Conservation (phyloP, 495 filamentous ascomycete species). For the Rostrohypoxylon terebratum region DNA sequence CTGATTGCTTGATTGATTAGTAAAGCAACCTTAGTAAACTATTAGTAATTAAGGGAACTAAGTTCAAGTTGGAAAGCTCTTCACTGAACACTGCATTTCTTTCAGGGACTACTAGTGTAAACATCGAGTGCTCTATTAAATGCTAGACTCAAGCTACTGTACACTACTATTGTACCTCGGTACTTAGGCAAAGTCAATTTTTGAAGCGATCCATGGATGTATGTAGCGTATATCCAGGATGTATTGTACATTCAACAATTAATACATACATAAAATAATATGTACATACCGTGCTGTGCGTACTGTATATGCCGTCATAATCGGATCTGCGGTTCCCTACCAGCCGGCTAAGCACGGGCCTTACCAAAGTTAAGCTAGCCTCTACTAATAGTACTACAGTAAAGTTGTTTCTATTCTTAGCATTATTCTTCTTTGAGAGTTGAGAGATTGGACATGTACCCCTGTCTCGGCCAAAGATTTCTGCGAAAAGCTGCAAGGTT, state of each 20-base stretch:
- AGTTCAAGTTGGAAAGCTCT: not conserved
- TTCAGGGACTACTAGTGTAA: not conserved
- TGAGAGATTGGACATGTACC: not conserved
- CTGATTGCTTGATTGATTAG: not conserved
- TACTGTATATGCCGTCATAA: conserved; percentile 21
- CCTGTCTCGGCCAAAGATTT: conserved; percentile 42
- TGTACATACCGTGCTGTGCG: conserved; percentile 9
- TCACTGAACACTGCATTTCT: too few relatives aligned
- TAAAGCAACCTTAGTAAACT: not conserved
- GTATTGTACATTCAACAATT: conserved; percentile 14
- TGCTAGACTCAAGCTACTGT: not conserved
- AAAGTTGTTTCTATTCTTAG: conserved; percentile 38
- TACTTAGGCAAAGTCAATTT: not conserved
- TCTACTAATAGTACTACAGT: too few relatives aligned
- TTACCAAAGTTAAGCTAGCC: conserved; percentile 30
- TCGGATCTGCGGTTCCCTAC: conserved; percentile 24
- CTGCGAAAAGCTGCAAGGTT: conserved; percentile 26
- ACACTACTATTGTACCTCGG: not conserved
- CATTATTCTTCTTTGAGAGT: conserved; percentile 1
- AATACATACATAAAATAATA: not conserved
- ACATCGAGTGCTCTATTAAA: too few relatives aligned
- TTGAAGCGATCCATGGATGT: not conserved
- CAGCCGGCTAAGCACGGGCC: conserved; percentile 24
- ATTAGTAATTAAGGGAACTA: too few relatives aligned
- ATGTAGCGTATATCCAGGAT: conserved; percentile 1